A percentile compares a stretch with the other conserved stretches of the same genome.
Evolutionary conservation across 176 grass and related monocot genomes (phyloP).

Genomic region (Aegilops umbellulata): DNA sequence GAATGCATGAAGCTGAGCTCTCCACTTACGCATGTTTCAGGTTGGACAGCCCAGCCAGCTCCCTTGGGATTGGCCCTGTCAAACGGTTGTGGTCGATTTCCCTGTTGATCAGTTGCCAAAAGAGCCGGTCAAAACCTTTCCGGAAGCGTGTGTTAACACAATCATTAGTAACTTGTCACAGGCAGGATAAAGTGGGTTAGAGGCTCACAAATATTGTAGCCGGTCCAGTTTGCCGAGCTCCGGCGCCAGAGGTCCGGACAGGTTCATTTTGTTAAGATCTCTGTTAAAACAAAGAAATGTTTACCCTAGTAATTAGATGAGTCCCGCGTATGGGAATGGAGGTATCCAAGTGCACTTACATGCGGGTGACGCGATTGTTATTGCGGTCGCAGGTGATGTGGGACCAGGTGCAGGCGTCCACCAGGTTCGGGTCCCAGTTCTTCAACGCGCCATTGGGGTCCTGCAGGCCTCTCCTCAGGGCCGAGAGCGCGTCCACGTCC

Average conservation of each 20-base stretch:
- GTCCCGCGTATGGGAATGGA: no score
- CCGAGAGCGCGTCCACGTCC: not conserved
- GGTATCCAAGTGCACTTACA: not conserved
- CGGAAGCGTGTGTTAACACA: not conserved
- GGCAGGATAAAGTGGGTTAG: not conserved
- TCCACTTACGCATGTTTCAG: conserved; percentile 48
- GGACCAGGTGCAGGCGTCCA: not conserved
- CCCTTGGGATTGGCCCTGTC: conserved; percentile 70
- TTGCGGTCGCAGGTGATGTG: not conserved
- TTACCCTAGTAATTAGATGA: no score
- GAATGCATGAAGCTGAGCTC: not conserved
- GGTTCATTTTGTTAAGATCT: not conserved
- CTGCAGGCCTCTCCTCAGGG: not conserved
- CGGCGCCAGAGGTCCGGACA: not conserved
- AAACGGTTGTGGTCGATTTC: conserved; percentile 69
- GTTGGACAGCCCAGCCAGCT: conserved; percentile 38
- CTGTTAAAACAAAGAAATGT: not conserved
- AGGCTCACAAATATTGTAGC: not conserved
- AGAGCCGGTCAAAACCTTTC: not conserved
- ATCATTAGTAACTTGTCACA: no score
- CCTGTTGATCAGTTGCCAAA: conserved; percentile 1
- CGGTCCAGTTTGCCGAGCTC: not conserved
- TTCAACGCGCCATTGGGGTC: not conserved
- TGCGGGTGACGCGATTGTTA: not conserved
- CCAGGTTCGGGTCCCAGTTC: not conserved